Conservation (phyloP, 441 rosid genomes). For the Erodium moschatum region DNA sequence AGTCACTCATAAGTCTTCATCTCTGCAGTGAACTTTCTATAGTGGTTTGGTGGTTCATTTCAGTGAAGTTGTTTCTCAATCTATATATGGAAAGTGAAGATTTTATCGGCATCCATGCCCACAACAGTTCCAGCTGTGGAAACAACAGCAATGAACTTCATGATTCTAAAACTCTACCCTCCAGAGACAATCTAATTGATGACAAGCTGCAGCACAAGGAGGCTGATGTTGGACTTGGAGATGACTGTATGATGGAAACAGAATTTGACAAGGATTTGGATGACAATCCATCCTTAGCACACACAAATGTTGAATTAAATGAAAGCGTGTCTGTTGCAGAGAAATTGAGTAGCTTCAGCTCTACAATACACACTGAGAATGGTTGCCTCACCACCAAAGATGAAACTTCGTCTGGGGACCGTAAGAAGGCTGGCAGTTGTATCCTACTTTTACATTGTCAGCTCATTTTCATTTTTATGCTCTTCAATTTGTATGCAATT, state of each 20-base stretch:
- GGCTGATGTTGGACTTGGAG: constrained; percentile 28
- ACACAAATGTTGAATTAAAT: constrained; percentile 31
- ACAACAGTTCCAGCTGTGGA: constrained; percentile 18
- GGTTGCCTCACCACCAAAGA: constrained; percentile 27
- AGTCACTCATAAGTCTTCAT: constrained; percentile 11
- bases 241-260: constrained; percentile 25
- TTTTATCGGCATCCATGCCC: constrained; percentile 27
- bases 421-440: constrained; percentile 37
- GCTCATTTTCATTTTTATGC: constrained; percentile 15
- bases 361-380: constrained; percentile 24
- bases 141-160: constrained; percentile 28
- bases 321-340: constrained; percentile 35
- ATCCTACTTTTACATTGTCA: constrained; percentile 39
- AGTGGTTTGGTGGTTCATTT: constrained; percentile 18
- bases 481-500: constrained; percentile 1
- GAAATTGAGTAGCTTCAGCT: constrained; percentile 23
- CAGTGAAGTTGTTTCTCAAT: constrained; percentile 10
- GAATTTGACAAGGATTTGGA: constrained; percentile 37
- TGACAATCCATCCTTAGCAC: constrained; percentile 30
- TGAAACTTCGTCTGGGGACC: constrained; percentile 11
- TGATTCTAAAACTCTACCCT: constrained; percentile 26
- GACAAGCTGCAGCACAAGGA: constrained; percentile 29
- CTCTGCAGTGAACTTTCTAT: constrained; percentile 25
- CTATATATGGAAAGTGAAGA: constrained; percentile 40
- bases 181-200: constrained; percentile 25